Percentiles rank a stretch among this genome's conserved stretches.
Evolutionary conservation across 352 stramenopile species (phyloP).

Genomic region (Globisporangium solare): DNA sequence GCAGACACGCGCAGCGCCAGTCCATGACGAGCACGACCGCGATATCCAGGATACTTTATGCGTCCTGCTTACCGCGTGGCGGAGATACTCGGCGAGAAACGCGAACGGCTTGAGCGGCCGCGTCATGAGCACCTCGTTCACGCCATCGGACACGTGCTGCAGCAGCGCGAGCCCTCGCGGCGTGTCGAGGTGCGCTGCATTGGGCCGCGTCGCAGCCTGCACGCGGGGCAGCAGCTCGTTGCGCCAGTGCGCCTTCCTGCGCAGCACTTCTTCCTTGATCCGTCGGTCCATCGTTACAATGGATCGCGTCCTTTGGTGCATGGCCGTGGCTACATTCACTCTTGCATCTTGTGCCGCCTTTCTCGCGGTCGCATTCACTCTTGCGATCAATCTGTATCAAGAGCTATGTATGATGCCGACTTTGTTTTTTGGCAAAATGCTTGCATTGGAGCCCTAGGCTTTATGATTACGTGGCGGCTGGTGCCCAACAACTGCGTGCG

Average conservation of each 20-base stretch:
- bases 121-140: slow-evolving; percentile 43
- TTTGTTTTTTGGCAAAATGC: no score
- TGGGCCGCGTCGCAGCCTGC: slow-evolving; percentile 26
- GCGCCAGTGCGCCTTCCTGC: slow-evolving; percentile 21
- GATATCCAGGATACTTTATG: background rate
- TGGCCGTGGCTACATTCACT: no score
- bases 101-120: slow-evolving; percentile 37
- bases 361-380: no score
- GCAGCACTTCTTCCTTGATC: slow-evolving; percentile 9
- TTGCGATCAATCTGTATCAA: no score
- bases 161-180: slow-evolving; percentile 29
- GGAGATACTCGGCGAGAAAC: slow-evolving; percentile 61
- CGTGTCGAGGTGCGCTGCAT: slow-evolving; percentile 29
- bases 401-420: no score
- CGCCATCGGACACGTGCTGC: slow-evolving; percentile 45
- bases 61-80: slow-evolving; percentile 26
- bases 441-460: no score
- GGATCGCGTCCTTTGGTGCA: no score
- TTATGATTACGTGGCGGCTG: no score
- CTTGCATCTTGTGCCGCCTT: no score
- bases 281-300: slow-evolving; percentile 5
- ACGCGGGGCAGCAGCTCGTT: slow-evolving; percentile 25
- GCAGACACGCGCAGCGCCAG: background rate
- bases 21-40: background rate
- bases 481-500: no score